phyloP scores from a whole-genome alignment of 345 rosid species.

The Gossypium raimondii region DNA sequence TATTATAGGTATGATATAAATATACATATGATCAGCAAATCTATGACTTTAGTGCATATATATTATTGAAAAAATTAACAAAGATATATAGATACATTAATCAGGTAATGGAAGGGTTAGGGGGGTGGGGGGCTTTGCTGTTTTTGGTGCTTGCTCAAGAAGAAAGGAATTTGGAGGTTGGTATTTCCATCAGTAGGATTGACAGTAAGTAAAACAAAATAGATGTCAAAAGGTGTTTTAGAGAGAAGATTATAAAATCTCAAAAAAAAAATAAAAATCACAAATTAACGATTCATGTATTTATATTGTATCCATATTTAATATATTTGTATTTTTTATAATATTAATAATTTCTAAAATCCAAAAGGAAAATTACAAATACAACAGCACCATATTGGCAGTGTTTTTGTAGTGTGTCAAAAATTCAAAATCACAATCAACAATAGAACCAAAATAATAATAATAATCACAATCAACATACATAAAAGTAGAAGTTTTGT shows the following conservation, averaged over 20 bases:
- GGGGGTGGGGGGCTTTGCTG: too few species aligned
- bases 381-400: background rate
- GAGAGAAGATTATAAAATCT: conserved; percentile 13
- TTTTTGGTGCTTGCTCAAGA: background rate
- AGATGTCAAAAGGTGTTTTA: conserved; percentile 20
- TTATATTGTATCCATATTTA: too few species aligned
- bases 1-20: too few species aligned
- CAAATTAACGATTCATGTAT: too few species aligned
- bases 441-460: too few species aligned
- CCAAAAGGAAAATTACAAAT: conserved; percentile 16
- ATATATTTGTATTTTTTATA: background rate
- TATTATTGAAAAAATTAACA: too few species aligned
- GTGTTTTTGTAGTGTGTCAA: background rate
- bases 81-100: too few species aligned
- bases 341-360: background rate
- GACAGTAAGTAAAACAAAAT: conserved; percentile 23
- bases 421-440: conserved; percentile 6
- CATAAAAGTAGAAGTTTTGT: background rate
- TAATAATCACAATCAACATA: background rate
- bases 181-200: background rate
- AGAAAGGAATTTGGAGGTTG: background rate
- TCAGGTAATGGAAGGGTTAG: too few species aligned
- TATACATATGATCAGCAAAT: too few species aligned
- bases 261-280: background rate
- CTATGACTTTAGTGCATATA: too few species aligned